phyloP scores from a whole-genome alignment of 2,329 filamentous ascomycete genomes.

The Microdochium trichocladiopsis region DNA sequence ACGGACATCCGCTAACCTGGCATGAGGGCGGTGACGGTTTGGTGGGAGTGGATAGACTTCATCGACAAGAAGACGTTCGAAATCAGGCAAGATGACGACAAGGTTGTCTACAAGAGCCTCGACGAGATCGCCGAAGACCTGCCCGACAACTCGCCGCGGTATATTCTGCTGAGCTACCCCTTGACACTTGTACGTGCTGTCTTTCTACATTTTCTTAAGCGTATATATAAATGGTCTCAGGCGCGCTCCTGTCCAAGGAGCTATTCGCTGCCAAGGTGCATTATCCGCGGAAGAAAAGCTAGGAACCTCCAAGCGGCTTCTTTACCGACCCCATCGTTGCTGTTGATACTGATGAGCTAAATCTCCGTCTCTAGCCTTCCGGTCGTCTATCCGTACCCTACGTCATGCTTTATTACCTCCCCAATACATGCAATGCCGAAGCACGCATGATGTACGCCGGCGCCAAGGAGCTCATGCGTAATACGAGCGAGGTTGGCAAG shows the following conservation, averaged over 20 bases:
- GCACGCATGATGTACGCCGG: slow-evolving; percentile 91
- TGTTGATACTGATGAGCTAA: too few species aligned
- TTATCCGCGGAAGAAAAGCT: too few species aligned
- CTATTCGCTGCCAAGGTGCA: not conserved
- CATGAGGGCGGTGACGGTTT: not conserved
- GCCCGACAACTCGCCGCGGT: slow-evolving; percentile 86
- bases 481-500: slow-evolving; percentile 80
- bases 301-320: too few species aligned
- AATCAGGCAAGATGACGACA: slow-evolving; percentile 75
- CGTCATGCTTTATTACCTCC: slow-evolving; percentile 90
- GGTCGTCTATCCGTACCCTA: slow-evolving; percentile 87
- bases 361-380: too few species aligned
- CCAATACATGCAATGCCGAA: slow-evolving; percentile 81
- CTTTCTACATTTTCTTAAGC: not conserved
- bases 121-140: slow-evolving; percentile 80
- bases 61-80: slow-evolving; percentile 89
- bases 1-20: not conserved
- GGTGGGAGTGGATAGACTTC: slow-evolving; percentile 49
- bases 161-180: slow-evolving; percentile 85
- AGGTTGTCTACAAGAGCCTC: slow-evolving; percentile 71
- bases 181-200: slow-evolving; percentile 66
- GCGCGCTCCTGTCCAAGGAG: not conserved
- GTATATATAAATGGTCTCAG: too few species aligned
- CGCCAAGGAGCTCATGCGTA: slow-evolving; percentile 92
- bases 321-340: too few species aligned